Evolutionary conservation across 257 asterid species (phyloP).

Genomic region (Nicotiana noctiflora): DNA sequence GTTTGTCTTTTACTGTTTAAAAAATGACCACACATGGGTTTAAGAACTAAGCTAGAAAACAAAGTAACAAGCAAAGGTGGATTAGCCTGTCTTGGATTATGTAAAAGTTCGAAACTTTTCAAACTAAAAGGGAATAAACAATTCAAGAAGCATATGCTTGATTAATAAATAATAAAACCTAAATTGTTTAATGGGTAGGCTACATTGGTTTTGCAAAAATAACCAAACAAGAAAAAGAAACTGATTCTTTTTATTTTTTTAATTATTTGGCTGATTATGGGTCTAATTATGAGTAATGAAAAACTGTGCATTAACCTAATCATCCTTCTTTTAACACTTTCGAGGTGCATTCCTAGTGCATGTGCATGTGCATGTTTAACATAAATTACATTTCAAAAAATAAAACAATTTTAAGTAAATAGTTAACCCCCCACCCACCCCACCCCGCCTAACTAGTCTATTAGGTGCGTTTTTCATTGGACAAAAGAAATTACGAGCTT

Average conservation of each 20-base stretch:
- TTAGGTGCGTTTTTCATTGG: background rate
- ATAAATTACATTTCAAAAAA: background rate
- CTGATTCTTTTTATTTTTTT: background rate
- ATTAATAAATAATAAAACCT: background rate
- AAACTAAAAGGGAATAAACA: background rate
- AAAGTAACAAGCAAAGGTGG: background rate
- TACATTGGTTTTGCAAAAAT: constrained; percentile 19
- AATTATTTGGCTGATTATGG: constrained; percentile 19
- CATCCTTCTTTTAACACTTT: constrained; percentile 6
- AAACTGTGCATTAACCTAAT: constrained; percentile 14
- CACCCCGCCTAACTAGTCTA: background rate
- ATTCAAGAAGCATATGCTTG: constrained; percentile 9
- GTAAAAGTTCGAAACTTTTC: constrained; percentile 1
- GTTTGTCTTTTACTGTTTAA: constrained; percentile 10
- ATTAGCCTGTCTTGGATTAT: constrained; percentile 5
- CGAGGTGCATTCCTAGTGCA: constrained; percentile 24
- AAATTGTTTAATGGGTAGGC: constrained; percentile 1
- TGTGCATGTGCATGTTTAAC: constrained; percentile 15
- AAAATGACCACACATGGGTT: constrained; percentile 1
- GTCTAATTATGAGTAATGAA: constrained; percentile 20
- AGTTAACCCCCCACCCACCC: background rate
- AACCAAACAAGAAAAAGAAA: background rate
- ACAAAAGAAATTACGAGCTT: no score
- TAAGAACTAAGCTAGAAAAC: background rate
- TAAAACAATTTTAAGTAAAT: background rate